Base-by-base conservation (phyloP, 1,139 yeast genomes). In the Hyphopichia khmerensis region DNA sequence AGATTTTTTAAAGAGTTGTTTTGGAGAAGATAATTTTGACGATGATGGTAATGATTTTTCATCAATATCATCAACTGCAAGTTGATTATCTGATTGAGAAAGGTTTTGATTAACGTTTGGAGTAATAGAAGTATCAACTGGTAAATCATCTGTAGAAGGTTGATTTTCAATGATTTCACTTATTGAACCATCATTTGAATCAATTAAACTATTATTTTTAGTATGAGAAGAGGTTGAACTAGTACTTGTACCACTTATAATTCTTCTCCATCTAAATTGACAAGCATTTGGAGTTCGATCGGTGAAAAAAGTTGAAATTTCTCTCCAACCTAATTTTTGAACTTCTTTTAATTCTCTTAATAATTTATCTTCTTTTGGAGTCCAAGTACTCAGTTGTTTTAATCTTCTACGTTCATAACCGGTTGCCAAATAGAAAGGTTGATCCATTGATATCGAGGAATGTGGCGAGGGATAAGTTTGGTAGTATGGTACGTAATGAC, bases 211-310 rank as follows among this genome's bases (percentile, higher is more conserved):
- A 21, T 21, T 21, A 21, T 21, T 21, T 21, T 21, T 21, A 5
- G 8, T 5, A 5, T 5, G 8, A 6, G 24, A 21, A 21, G 32
- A 29, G 3, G 17, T n/a, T 11, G 36, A 19, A 9, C 36, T 43
- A 8, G 41, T 36, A 37, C 53, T 50, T 13, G 58, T 57, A 11
- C 68, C 67, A 44, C 65, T 58, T 13, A 70, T 67, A 31, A 72
- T 62, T 42, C 77, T 57, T 50, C 77, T 64, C 77, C 77, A 72
- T 46, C 77, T 61, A 49, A 72, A 72, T 53, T 72, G 77, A 46
- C 77, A 72, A 6, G 77, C 77, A 52, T 71, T 71, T 18, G 77
- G 77, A 4, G 77, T 72, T 44, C 77, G 55, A 51, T 69, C 75
- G 43, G 62, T 60, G 52, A 71, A 72, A 42, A 67, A 72, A 5